These are phyloP conservation scores for Penicillium glabrum DNA, from an alignment of 2,329 filamentous ascomycete genomes.

Conservation along the genomic window DNA sequence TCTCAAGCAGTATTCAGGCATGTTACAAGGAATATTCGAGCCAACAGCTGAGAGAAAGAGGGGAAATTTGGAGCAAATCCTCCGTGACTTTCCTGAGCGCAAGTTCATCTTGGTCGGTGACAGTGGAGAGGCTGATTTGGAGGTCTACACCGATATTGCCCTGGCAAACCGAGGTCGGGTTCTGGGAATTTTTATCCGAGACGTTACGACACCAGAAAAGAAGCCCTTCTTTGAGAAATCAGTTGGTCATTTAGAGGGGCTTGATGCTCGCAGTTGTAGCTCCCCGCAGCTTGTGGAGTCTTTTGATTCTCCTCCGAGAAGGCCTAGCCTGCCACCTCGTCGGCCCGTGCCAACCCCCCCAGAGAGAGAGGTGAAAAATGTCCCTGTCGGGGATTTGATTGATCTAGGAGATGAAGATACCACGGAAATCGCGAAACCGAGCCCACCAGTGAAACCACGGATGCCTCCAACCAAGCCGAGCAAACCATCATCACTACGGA, in stretches of 20 bases:
- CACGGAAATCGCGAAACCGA: constrained; percentile 11
- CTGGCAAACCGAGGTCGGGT: constrained; percentile 79
- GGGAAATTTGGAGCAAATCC: constrained; percentile 77
- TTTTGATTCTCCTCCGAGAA: constrained; percentile 29
- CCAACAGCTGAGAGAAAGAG: constrained; percentile 95
- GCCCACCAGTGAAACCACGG: constrained; percentile 20
- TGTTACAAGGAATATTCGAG: constrained; percentile 97
- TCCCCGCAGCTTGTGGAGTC: constrained; percentile 23
- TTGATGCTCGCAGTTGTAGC: constrained; percentile 23
- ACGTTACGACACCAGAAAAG: constrained; percentile 79
- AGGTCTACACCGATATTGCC: constrained; percentile 95
- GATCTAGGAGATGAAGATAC: constrained; percentile 40
- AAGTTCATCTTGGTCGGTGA: constrained; percentile 92
- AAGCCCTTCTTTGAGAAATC: constrained; percentile 76
- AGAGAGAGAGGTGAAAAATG: constrained; percentile 21
- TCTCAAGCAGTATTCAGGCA: constrained; percentile 92
- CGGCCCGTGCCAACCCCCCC: constrained; percentile 22
- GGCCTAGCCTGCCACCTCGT: constrained; percentile 43
- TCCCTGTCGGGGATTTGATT: constrained; percentile 37
- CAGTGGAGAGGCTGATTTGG: constrained; percentile 93
- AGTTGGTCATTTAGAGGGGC: constrained; percentile 35
- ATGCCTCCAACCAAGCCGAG: constrained; percentile 43
- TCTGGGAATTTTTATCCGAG: constrained; percentile 86
- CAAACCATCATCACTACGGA: constrained; percentile 45
- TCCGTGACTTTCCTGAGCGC: constrained; percentile 84